phyloP scores from a whole-genome alignment of 352 stramenopile genomes.

The Aphanomyces invadans region DNA sequence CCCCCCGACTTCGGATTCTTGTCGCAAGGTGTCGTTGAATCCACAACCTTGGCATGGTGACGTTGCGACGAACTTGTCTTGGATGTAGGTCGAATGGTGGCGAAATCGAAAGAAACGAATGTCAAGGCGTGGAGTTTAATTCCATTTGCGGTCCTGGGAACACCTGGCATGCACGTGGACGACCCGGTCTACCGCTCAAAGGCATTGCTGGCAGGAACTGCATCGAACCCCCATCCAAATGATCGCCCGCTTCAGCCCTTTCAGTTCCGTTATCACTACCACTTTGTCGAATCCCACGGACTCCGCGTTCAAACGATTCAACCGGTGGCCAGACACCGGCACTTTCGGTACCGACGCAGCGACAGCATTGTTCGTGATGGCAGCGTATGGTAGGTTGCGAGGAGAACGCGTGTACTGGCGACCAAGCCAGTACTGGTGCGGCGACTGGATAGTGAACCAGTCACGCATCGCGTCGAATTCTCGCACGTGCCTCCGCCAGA shows the following conservation, averaged over 20 bases:
- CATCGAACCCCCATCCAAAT: conserved; percentile 7
- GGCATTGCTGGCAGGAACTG: not conserved
- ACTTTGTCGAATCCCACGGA: not conserved
- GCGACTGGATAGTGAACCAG: conserved; percentile 16
- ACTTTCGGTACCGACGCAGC: not conserved
- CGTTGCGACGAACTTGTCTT: too few species aligned
- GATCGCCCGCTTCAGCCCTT: not conserved
- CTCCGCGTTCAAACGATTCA: not conserved
- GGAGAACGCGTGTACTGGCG: not conserved
- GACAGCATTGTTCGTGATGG: not conserved
- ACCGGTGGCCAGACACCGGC: conserved; percentile 2
- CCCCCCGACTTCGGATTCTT: not conserved
- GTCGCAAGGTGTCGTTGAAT: not conserved
- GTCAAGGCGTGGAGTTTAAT: conserved; percentile 15
- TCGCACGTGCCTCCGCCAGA: not conserved
- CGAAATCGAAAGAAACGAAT: not conserved
- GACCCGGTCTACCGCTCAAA: not conserved
- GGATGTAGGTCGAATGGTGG: not conserved
- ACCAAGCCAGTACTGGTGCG: conserved; percentile 8
- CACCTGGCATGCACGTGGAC: not conserved
- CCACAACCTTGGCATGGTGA: too few species aligned
- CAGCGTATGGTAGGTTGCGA: not conserved
- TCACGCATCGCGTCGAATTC: not conserved
- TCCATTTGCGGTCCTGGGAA: conserved; percentile 7
- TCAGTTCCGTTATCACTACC: conserved; percentile 14